Base-by-base conservation (phyloP, 2,329 filamentous ascomycete species). In the Fusarium tricinctum region DNA sequence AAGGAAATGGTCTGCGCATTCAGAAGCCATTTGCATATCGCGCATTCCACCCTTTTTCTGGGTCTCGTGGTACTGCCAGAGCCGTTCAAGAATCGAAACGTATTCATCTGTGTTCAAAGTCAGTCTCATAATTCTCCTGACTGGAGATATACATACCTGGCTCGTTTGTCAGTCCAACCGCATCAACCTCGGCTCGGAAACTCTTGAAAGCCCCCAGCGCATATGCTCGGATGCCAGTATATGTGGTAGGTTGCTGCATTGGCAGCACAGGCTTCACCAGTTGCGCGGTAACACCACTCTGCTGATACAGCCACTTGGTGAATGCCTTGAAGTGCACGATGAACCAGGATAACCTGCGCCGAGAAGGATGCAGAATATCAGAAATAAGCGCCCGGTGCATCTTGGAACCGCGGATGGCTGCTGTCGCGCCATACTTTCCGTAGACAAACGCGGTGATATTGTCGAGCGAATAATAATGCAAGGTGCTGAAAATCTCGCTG, bases 1-100 rank as follows among this genome's bases (percentile, higher is more conserved):
- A 1, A 84, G 76, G 14, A 87, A 78, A 59, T 87, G 85, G 54
- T 87, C 85, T 1, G 84, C 84, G 14, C 78, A 81, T 72, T 87
- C 85, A 0, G 84, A 84, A 1, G 85, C 85, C 39, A 85, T 82
- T 20, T 85, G 82, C 8, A 84, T 67, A 32, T 81, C 80, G 12
- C 78, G 74, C 5, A 84, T 69, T 5, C 72, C 67, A 10, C 55
- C 55, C 4, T 66, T 56, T 32, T 73, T 77, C 5, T 72, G 67
- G 8, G 71, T 58, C 20, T 74, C 20, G 38, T 78, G 76, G 33
- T 78, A 65, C 19, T 76, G 69, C 75, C 78, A 81, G 5, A 85
- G 74, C 9, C 75, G 75, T 1, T 71, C 73, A 10, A 83, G 76
- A 52, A 84, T 81, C 0, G 78, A 74, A 10, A 69, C 23, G 10